phyloP scores from a whole-genome alignment of 495 filamentous ascomycete species.

The Clohesyomyces aquaticus region DNA sequence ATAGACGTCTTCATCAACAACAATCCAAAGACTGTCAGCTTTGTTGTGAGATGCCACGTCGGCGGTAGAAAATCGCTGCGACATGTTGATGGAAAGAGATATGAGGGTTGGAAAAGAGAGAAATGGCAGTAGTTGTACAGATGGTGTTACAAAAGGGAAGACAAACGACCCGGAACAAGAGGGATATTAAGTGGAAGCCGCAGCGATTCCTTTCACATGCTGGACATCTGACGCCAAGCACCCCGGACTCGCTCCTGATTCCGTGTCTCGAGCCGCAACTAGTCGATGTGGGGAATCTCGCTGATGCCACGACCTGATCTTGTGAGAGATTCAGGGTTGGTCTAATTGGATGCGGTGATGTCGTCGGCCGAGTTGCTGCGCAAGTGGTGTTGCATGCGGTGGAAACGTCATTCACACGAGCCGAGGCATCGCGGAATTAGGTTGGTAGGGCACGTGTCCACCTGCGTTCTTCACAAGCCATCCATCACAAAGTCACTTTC shows the following conservation, averaged over 20 bases:
- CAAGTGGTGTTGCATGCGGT: constrained; percentile 19
- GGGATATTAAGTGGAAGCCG: constrained; percentile 10
- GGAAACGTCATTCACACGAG: constrained; percentile 20
- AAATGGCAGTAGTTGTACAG: constrained; percentile 13
- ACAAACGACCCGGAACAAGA: constrained; percentile 18
- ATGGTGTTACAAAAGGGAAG: constrained; percentile 16
- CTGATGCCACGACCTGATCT: constrained; percentile 17
- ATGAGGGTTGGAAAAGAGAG: constrained; percentile 9
- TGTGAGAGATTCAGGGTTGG: constrained; percentile 1
- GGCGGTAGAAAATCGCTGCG: constrained; percentile 77
- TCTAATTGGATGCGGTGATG: constrained; percentile 8
- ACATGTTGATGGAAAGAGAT: constrained; percentile 62
- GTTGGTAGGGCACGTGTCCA: constrained; percentile 29
- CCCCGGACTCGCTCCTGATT: constrained; percentile 6
- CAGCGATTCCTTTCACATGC: constrained; percentile 36
- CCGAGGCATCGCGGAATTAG: constrained; percentile 27
- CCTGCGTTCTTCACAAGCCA: constrained; percentile 25
- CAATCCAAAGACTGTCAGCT: constrained; percentile 80
- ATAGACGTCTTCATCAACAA: constrained; percentile 95
- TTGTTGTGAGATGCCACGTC: constrained; percentile 93
- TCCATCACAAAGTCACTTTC: constrained; percentile 9
- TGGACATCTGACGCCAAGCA: constrained; percentile 21
- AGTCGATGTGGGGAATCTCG: constrained; percentile 8
- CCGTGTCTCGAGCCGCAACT: constrained; percentile 24
- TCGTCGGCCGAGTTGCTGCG: background rate